These are phyloP conservation scores for Aaosphaeria pasadenensis DNA, from an alignment of 2,329 filamentous ascomycete genomes.

Conservation along the genomic window DNA sequence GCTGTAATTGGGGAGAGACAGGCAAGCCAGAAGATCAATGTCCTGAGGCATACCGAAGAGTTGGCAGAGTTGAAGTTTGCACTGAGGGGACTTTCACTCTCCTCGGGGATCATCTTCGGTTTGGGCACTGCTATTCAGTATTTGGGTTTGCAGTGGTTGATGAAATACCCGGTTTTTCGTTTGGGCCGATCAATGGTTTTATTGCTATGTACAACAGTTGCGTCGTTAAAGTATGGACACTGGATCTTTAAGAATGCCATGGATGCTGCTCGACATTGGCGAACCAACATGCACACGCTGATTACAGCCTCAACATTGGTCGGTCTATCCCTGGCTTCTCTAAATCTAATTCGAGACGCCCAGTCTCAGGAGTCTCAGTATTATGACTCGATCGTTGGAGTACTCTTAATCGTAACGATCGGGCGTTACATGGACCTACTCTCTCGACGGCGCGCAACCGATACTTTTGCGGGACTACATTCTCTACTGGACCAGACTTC, in stretches of 20 bases:
- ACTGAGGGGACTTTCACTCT: slow-evolving; percentile 2
- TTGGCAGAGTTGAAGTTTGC: background rate
- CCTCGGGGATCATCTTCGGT: slow-evolving; percentile 1
- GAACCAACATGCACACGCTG: slow-evolving; percentile 1
- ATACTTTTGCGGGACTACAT: background rate
- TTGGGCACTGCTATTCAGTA: slow-evolving; percentile 1
- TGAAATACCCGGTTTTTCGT: background rate
- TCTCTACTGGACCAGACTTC: slow-evolving; percentile 1
- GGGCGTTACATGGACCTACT: slow-evolving; percentile 1
- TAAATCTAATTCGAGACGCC: background rate
- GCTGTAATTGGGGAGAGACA: slow-evolving; percentile 1
- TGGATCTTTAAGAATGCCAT: slow-evolving; percentile 1
- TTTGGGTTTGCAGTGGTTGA: background rate
- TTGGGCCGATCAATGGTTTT: background rate
- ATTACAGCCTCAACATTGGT: background rate
- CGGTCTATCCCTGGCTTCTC: background rate
- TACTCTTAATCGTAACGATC: slow-evolving; percentile 1
- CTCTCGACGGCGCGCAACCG: background rate
- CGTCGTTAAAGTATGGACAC: background rate
- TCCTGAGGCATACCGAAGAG: slow-evolving; percentile 2
- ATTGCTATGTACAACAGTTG: background rate
- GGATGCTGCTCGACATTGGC: background rate
- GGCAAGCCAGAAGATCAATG: slow-evolving; percentile 1
- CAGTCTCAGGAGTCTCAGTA: background rate
- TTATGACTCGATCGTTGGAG: background rate